phyloP scores from a whole-genome alignment of 495 filamentous ascomycete genomes.

The Thermothielavioides terrestris region DNA sequence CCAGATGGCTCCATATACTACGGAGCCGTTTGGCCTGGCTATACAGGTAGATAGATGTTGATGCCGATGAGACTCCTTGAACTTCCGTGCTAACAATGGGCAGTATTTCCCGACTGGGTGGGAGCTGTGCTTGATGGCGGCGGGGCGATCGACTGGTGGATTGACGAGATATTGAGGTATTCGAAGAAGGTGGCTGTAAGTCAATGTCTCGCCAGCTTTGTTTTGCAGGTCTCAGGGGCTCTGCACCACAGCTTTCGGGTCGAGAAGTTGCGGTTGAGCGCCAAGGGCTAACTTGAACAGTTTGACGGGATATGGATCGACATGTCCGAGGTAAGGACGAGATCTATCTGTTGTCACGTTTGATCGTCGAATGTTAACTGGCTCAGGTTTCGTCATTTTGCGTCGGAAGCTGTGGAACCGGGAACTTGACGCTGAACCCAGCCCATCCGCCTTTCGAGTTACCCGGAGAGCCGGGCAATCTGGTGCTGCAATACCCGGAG shows the following conservation, averaged over 20 bases:
- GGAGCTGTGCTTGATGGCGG: conserved; percentile 52
- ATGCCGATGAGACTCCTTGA: too few species aligned
- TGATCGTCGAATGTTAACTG: too few species aligned
- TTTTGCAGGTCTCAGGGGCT: not conserved
- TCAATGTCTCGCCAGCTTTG: not conserved
- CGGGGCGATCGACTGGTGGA: conserved; percentile 60
- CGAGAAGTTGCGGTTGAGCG: too few species aligned
- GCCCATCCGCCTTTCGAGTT: conserved; percentile 59
- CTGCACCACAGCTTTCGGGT: too few species aligned
- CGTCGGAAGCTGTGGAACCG: conserved; percentile 64
- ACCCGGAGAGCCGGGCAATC: conserved; percentile 55
- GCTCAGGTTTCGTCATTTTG: conserved; percentile 61
- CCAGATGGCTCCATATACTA: conserved; percentile 63
- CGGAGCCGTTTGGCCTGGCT: conserved; percentile 84
- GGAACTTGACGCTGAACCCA: conserved; percentile 60
- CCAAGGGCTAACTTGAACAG: conserved; percentile 11
- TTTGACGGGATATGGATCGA: conserved; percentile 90
- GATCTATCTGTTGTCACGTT: too few species aligned
- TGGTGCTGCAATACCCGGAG: conserved; percentile 59
- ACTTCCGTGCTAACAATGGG: conserved; percentile 29
- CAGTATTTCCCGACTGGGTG: conserved; percentile 48
- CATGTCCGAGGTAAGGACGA: conserved; percentile 63
- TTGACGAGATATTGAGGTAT: conserved; percentile 54
- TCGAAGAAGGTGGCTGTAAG: conserved; percentile 43
- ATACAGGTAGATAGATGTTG: conserved; percentile 47